These are phyloP conservation scores for Hemileia vastatrix DNA, from an alignment of 1,284 basidiomycete species.

Conservation along the genomic window DNA sequence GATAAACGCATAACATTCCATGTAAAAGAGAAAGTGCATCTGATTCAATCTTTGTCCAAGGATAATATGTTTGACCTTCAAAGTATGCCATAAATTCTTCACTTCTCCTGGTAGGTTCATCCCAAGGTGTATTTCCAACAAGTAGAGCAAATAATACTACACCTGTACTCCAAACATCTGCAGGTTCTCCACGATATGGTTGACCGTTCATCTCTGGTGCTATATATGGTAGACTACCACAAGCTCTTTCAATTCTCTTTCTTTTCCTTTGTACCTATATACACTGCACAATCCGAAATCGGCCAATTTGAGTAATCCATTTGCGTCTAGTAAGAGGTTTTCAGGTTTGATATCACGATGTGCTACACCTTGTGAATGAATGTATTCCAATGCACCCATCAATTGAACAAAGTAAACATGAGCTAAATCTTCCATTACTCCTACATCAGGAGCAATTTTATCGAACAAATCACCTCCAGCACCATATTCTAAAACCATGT, in stretches of 20 bases:
- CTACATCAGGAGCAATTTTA: constrained; percentile 89
- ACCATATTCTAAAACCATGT: constrained; percentile 85
- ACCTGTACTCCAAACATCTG: constrained; percentile 91
- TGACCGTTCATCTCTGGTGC: constrained; percentile 64
- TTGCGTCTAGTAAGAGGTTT: constrained; percentile 44
- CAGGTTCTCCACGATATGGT: constrained; percentile 77
- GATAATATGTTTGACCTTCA: constrained; percentile 60
- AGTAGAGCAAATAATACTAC: constrained; percentile 88
- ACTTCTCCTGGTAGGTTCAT: constrained; percentile 71
- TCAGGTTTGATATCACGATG: constrained; percentile 49
- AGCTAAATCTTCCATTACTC: constrained; percentile 74
- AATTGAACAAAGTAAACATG: constrained; percentile 86
- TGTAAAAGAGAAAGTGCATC: constrained; percentile 47
- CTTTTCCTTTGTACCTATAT: constrained; percentile 76
- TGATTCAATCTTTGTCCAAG: constrained; percentile 67
- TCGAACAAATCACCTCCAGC: constrained; percentile 93
- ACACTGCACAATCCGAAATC: constrained; percentile 92
- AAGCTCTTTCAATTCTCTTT: constrained; percentile 68
- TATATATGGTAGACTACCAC: constrained; percentile 88
- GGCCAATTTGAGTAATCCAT: constrained; percentile 64
- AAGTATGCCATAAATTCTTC: constrained; percentile 70
- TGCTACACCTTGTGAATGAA: constrained; percentile 49
- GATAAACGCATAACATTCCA: constrained; percentile 64
- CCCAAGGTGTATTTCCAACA: constrained; percentile 96
- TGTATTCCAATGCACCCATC: constrained; percentile 55